These are phyloP conservation scores for Tetrapisispora phaffii DNA, from an alignment of 805 yeast genomes.

Conservation along the genomic window DNA sequence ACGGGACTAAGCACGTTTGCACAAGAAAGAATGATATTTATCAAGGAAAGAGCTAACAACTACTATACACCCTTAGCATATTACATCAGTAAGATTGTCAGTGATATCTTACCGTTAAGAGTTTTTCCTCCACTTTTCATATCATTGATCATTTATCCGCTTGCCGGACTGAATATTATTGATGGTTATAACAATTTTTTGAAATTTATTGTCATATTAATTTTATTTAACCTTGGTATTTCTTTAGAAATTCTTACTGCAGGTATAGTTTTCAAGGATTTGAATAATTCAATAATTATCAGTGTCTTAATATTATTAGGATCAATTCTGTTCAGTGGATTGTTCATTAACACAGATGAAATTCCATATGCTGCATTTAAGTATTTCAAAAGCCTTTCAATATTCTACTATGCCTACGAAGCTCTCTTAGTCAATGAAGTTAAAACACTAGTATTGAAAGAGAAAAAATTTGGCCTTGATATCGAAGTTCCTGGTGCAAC, in stretches of 20 bases:
- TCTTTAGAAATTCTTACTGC: constrained; percentile 77
- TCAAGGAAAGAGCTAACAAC: constrained; percentile 89
- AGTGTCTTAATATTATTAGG: constrained; percentile 79
- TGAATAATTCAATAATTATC: constrained; percentile 83
- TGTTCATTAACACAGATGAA: constrained; percentile 77
- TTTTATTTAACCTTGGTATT: constrained; percentile 78
- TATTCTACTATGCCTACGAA: constrained; percentile 94
- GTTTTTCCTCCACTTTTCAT: constrained; percentile 85
- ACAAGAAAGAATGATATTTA: constrained; percentile 76
- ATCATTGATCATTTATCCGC: constrained; percentile 73
- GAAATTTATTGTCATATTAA: constrained; percentile 57
- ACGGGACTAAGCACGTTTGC: constrained; percentile 88
- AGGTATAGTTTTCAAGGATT: constrained; percentile 79
- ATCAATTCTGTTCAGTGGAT: constrained; percentile 84
- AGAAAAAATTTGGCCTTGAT: constrained; percentile 82
- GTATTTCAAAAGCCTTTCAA: constrained; percentile 74
- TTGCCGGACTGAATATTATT: constrained; percentile 78
- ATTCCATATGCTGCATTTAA: constrained; percentile 45
- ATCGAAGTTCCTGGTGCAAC: constrained; percentile 98
- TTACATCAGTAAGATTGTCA: constrained; percentile 71
- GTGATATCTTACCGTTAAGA: constrained; percentile 88
- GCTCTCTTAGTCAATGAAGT: constrained; percentile 89
- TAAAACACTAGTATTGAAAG: constrained; percentile 69
- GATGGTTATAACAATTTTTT: constrained; percentile 50
- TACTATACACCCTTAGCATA: constrained; percentile 85